Evolutionary conservation across 768 basidiomycete genomes (phyloP).

Genomic region (Clitopilus hobsonii): DNA sequence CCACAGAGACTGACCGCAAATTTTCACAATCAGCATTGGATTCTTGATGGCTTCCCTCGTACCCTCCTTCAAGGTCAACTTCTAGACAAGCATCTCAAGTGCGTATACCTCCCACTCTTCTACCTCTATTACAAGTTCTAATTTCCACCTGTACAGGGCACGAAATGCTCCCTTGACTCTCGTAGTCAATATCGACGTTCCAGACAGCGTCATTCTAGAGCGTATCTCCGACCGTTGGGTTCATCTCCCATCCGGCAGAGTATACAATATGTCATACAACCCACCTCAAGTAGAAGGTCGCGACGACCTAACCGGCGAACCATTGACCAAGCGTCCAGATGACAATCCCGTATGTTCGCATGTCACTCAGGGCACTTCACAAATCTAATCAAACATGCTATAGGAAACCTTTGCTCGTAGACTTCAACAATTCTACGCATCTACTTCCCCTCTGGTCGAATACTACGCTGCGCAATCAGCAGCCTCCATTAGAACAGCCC

Average conservation of each 20-base stretch:
- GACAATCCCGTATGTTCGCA: slow-evolving; percentile 69
- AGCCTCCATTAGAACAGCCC: slow-evolving; percentile 17
- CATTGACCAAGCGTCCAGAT: slow-evolving; percentile 82
- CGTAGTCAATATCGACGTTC: slow-evolving; percentile 84
- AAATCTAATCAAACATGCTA: slow-evolving; percentile 7
- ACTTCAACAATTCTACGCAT: no score
- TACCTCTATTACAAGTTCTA: background rate
- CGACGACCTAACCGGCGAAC: slow-evolving; percentile 86
- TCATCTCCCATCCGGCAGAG: slow-evolving; percentile 81
- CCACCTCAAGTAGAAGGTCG: slow-evolving; percentile 72
- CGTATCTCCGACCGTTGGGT: slow-evolving; percentile 91
- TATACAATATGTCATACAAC: slow-evolving; percentile 90
- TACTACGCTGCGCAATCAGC: slow-evolving; percentile 59
- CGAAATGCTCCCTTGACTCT: slow-evolving; percentile 67
- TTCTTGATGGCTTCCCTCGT: slow-evolving; percentile 89
- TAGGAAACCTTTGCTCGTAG: slow-evolving; percentile 80
- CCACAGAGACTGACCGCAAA: background rate
- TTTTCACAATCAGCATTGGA: slow-evolving; percentile 68
- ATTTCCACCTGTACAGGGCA: slow-evolving; percentile 33
- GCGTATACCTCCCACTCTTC: slow-evolving; percentile 15
- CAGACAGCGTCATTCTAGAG: slow-evolving; percentile 77
- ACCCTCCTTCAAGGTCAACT: slow-evolving; percentile 81
- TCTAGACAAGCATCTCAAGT: slow-evolving; percentile 74
- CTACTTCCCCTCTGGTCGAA: no score
- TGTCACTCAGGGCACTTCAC: slow-evolving; percentile 1